Conservation (phyloP, 2,329 filamentous ascomycete genomes). For the Fusarium subtropicale region DNA sequence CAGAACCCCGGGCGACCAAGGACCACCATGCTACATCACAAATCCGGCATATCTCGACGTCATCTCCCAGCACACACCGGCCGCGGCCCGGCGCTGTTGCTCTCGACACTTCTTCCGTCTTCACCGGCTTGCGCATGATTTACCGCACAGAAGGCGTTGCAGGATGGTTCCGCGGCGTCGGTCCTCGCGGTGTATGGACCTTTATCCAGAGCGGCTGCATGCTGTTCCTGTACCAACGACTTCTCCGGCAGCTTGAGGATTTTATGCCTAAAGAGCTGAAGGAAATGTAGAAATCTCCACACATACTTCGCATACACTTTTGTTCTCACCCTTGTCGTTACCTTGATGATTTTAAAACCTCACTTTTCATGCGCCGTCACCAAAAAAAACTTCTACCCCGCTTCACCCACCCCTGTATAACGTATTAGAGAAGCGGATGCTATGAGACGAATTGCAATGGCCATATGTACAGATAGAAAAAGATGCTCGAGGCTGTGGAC, state of each 20-base stretch:
- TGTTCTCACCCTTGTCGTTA: conserved; percentile 37
- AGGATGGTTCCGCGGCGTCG: conserved; percentile 95
- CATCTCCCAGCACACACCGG: conserved; percentile 85
- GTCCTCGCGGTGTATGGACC: conserved; percentile 93
- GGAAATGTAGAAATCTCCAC: conserved; percentile 43
- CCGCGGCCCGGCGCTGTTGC: conserved; percentile 81
- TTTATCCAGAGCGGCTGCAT: conserved; percentile 97
- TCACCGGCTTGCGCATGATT: conserved; percentile 85
- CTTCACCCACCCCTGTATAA: conserved; percentile 25
- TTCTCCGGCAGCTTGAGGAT: conserved; percentile 80
- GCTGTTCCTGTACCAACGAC: conserved; percentile 92
- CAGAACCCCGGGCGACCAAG: conserved; percentile 46
- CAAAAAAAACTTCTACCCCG: conserved; percentile 12
- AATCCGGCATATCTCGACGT: conserved; percentile 85
- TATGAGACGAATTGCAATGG: conserved; percentile 40
- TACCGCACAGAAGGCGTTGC: conserved; percentile 89
- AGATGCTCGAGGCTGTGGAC: conserved; percentile 34
- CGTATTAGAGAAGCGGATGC: conserved; percentile 32
- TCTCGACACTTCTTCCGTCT: conserved; percentile 89
- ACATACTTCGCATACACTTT: conserved; percentile 24
- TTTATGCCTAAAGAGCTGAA: conserved; percentile 52
- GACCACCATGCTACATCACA: conserved; percentile 59
- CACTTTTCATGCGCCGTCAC: conserved; percentile 21
- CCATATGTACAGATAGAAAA: conserved; percentile 47
- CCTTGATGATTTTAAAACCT: conserved; percentile 31